Conservation (phyloP, 768 basidiomycete species). For the Lactifluus hygrophoroides region DNA sequence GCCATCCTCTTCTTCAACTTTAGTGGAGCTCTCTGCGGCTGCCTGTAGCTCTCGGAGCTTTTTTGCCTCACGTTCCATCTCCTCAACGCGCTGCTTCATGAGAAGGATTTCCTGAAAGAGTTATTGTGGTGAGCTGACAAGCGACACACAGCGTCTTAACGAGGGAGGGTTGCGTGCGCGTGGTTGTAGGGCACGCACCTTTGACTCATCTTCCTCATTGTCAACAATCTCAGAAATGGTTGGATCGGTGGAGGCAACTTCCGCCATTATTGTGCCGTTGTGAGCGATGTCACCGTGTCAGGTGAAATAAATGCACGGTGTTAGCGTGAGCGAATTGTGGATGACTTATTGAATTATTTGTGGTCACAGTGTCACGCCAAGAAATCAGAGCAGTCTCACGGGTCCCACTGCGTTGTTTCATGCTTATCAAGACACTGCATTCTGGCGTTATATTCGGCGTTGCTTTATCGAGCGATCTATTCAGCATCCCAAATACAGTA, state of each 20-base stretch:
- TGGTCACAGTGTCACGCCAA: conserved; percentile 6
- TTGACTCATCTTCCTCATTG: conserved; percentile 30
- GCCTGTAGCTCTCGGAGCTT: conserved; percentile 84
- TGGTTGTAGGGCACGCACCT: conserved; percentile 22
- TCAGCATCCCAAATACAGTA: background rate
- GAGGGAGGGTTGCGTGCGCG: background rate
- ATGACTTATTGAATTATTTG: background rate
- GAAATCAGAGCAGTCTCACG: background rate
- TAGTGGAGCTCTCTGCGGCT: conserved; percentile 52
- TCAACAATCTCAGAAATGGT: conserved; percentile 26
- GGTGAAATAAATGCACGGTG: too few species aligned
- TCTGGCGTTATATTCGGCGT: background rate
- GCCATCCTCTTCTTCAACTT: conserved; percentile 37
- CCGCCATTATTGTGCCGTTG: conserved; percentile 25
- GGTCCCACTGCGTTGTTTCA: background rate
- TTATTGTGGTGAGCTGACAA: background rate
- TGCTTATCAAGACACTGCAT: background rate
- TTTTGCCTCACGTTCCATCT: conserved; percentile 88
- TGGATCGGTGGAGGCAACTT: conserved; percentile 24
- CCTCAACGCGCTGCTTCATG: conserved; percentile 88
- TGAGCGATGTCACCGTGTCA: conserved; percentile 1
- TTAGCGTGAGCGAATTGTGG: background rate
- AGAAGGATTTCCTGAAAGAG: conserved; percentile 66
- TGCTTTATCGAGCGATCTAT: background rate
- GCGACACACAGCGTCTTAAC: background rate